These are phyloP conservation scores for Botrytis hyacinthi DNA, from an alignment of 2,329 filamentous ascomycete genomes.

Conservation along the genomic window DNA sequence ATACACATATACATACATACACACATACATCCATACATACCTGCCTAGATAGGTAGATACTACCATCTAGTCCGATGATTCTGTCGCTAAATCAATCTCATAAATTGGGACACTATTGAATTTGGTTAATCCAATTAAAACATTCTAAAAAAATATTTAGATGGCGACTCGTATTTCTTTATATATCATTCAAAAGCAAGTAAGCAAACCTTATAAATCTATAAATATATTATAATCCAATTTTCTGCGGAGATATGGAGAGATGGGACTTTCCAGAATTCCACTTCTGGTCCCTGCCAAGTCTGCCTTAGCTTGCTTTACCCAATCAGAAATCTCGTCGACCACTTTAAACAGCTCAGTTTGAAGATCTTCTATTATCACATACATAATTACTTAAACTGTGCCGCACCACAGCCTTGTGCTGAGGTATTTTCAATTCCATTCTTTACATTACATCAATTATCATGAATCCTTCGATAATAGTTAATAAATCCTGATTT, in stretches of 20 bases:
- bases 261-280: not conserved
- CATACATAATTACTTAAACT: not conserved
- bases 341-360: not conserved
- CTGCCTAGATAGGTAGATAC: too few relatives aligned
- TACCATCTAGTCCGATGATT: too few relatives aligned
- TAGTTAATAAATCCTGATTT: not conserved
- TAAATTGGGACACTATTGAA: not conserved
- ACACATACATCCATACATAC: too few relatives aligned
- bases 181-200: not conserved
- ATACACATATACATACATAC: not conserved
- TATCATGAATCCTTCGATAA: conserved; percentile 6
- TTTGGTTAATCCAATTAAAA: not conserved
- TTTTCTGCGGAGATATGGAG: not conserved
- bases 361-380: not conserved
- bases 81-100: not conserved
- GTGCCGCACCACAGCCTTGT: conserved; percentile 15
- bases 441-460: not conserved
- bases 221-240: not conserved
- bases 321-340: not conserved
- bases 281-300: conserved; percentile 2
- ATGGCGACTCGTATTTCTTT: not conserved
- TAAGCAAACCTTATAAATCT: not conserved
- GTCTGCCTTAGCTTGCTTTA: too few relatives aligned
- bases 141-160: not conserved
- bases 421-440: not conserved